These are phyloP conservation scores for Alternaria burnsii DNA, from an alignment of 2,329 filamentous ascomycete genomes.

Conservation along the genomic window DNA sequence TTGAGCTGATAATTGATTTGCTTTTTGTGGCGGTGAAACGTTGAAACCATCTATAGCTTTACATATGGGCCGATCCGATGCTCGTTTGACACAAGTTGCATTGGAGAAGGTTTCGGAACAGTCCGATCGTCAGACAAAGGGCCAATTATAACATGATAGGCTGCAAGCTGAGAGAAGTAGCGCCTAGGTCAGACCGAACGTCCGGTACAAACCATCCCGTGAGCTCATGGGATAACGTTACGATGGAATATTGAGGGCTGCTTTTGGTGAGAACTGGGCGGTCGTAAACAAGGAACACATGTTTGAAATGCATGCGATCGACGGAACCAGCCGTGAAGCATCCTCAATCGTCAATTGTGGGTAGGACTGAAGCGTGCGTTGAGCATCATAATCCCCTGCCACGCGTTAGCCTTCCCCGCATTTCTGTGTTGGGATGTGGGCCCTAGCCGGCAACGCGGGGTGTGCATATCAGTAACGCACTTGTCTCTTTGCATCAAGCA, in stretches of 20 bases:
- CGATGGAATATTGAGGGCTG: not conserved
- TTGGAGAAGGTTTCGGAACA: constrained; percentile 14
- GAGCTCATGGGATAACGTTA: not conserved
- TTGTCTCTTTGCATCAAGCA: constrained; percentile 16
- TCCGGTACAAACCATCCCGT: not conserved
- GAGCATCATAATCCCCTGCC: constrained; percentile 13
- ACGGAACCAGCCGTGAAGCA: not conserved
- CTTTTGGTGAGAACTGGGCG: not conserved
- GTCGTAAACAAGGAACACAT: constrained; percentile 1
- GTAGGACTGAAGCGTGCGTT: constrained; percentile 6
- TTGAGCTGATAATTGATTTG: not conserved
- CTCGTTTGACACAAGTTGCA: not conserved
- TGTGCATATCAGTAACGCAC: constrained; percentile 38
- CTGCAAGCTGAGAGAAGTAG: constrained; percentile 1
- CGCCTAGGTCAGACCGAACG: constrained; percentile 1
- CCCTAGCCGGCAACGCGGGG: constrained; percentile 36
- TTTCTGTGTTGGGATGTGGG: constrained; percentile 30
- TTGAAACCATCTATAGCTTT: not conserved
- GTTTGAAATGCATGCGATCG: not conserved
- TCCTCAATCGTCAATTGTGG: not conserved
- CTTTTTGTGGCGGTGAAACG: not conserved
- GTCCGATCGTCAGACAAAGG: not conserved
- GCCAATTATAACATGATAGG: constrained; percentile 4
- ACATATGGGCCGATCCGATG: constrained; percentile 8
- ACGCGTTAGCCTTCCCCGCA: constrained; percentile 42